Conservation (phyloP, 176 grass and related monocot genomes). For the sorghum (Sorghum bicolor) region Sorghum_bicolor_NCBIv3 NC_012874.2:68207501-68208000, state of each 20-base stretch:
- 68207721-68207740: neutral
- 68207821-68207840: conserved; percentile 4
- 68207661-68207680: neutral
- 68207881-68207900: conserved; percentile 90
- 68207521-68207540: neutral
- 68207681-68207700: neutral
- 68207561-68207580: neutral
- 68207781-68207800: neutral
- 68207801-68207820: neutral
- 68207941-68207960: conserved; percentile 88
- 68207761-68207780: neutral
- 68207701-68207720: neutral
- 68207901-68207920: conserved; percentile 93
- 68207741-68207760: neutral
- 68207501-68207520: neutral
- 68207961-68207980: conserved; percentile 86
- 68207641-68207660: neutral
- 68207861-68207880: conserved; percentile 87
- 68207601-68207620: neutral
- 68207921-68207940: conserved; percentile 92
- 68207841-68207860: conserved; percentile 74
- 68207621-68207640: neutral
- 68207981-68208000: conserved; percentile 79
- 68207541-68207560: neutral
- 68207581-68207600: neutral